Evolutionary conservation across 192 early-diverging fungal species (phyloP).

Genomic region (Powellomyces hirtus): DNA sequence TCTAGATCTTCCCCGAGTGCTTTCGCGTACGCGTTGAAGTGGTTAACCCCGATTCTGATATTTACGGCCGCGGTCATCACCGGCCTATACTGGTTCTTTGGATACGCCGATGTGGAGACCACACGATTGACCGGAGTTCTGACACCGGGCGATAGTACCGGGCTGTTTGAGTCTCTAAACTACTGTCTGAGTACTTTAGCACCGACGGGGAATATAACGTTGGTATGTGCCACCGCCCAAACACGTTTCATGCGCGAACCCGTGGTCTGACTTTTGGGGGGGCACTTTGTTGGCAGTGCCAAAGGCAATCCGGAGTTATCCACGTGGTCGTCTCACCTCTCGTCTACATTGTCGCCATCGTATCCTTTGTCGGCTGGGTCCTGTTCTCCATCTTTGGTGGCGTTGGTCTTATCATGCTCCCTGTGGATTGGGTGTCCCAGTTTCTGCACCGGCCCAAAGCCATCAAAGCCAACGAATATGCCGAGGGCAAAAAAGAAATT

Average conservation of each 20-base stretch:
- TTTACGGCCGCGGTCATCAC: conserved; percentile 43
- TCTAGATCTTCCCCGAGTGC: conserved; percentile 21
- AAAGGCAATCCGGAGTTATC: conserved; percentile 23
- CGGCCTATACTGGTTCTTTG: conserved; percentile 49
- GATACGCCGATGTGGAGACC: conserved; percentile 43
- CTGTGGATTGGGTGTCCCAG: conserved; percentile 51
- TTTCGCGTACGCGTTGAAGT: conserved; percentile 55
- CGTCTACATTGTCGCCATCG: conserved; percentile 57
- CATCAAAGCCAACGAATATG: conserved; percentile 49
- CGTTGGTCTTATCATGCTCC: conserved; percentile 52
- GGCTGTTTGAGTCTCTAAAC: background rate
- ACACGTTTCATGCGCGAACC: too few relatives aligned
- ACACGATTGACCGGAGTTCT: conserved; percentile 27
- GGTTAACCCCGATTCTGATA: conserved; percentile 49
- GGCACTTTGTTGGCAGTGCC: conserved; percentile 27
- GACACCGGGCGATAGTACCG: conserved; percentile 1
- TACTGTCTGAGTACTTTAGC: conserved; percentile 6
- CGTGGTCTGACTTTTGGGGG: too few relatives aligned
- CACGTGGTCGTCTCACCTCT: conserved; percentile 47
- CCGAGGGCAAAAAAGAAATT: conserved; percentile 50
- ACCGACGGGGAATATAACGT: conserved; percentile 6
- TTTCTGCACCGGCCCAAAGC: conserved; percentile 56
- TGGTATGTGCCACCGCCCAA: too few relatives aligned
- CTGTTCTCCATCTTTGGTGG: conserved; percentile 59
- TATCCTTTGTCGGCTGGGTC: conserved; percentile 54